Evolutionary conservation across 1,284 basidiomycete genomes (phyloP).

Genomic region (Cryptococcus wingfieldii): DNA sequence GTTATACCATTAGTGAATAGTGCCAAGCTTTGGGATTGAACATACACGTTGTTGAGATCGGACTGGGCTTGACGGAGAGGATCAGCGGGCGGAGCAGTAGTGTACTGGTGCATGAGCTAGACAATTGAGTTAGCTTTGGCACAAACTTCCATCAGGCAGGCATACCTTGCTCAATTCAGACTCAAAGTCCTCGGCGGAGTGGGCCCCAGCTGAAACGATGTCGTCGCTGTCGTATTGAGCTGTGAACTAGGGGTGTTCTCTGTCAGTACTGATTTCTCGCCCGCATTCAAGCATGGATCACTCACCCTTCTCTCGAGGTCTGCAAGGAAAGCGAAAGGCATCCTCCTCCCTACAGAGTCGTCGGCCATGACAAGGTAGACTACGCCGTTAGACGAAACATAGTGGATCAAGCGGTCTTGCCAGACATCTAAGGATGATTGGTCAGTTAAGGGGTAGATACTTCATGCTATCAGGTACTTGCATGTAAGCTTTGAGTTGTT

Average conservation of each 20-base stretch:
- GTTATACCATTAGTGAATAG: neutral
- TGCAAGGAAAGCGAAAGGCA: slow-evolving; percentile 89
- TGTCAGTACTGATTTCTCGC: neutral
- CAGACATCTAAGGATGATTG: slow-evolving; percentile 60
- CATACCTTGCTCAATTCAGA: slow-evolving; percentile 49
- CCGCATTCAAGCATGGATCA: neutral
- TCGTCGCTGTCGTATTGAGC: slow-evolving; percentile 51
- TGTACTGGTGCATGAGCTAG: slow-evolving; percentile 77
- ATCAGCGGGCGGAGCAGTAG: slow-evolving; percentile 83
- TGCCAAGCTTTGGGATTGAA: slow-evolving; percentile 5
- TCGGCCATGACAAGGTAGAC: slow-evolving; percentile 91
- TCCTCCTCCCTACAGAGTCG: slow-evolving; percentile 78
- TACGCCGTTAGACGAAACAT: slow-evolving; percentile 79
- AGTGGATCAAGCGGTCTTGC: slow-evolving; percentile 96
- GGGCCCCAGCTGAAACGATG: slow-evolving; percentile 48
- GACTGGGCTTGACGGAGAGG: slow-evolving; percentile 83
- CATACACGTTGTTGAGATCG: slow-evolving; percentile 77
- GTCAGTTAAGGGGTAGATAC: neutral
- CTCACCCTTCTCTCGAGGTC: slow-evolving; percentile 72
- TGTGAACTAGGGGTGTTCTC: slow-evolving; percentile 55
- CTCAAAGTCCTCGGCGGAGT: slow-evolving; percentile 50
- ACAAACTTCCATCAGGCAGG: slow-evolving; percentile 37
- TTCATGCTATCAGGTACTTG: slow-evolving; percentile 16
- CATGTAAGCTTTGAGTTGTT: slow-evolving; percentile 90
- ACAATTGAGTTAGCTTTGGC: slow-evolving; percentile 17